These are phyloP conservation scores for Adenanthera pavonina DNA, from an alignment of 306 rosid genomes.

Conservation along the genomic window DNA sequence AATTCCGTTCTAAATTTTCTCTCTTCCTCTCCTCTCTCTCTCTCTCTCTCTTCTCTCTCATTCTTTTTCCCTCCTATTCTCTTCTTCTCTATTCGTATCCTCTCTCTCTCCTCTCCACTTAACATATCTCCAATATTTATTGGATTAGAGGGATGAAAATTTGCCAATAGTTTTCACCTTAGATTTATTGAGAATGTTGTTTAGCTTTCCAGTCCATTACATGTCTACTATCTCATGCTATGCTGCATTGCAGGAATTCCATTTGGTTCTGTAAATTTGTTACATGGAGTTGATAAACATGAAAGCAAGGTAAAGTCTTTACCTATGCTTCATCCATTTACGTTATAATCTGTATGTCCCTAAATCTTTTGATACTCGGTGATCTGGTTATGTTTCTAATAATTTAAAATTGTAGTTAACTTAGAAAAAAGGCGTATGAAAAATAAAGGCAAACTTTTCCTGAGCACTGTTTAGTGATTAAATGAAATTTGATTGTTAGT, in stretches of 20 bases:
- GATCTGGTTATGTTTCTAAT: slow-evolving; percentile 24
- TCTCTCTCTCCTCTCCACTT: too few species aligned
- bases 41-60: too few species aligned
- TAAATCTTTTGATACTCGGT: slow-evolving; percentile 29
- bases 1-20: too few species aligned
- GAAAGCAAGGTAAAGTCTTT: slow-evolving; percentile 88
- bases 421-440: not conserved
- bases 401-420: not conserved
- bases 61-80: too few species aligned
- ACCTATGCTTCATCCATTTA: slow-evolving; percentile 41
- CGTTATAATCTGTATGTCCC: slow-evolving; percentile 38
- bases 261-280: slow-evolving; percentile 93
- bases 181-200: slow-evolving; percentile 35
- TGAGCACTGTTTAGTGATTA: not conserved
- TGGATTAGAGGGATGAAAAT: slow-evolving; percentile 28
- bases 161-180: slow-evolving; percentile 26
- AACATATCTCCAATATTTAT: not conserved
- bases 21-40: too few species aligned
- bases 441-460: not conserved
- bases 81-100: too few species aligned
- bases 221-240: slow-evolving; percentile 25
- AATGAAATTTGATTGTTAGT: not conserved
- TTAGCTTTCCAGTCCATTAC: slow-evolving; percentile 31
- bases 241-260: slow-evolving; percentile 80
- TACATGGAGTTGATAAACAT: slow-evolving; percentile 94